Percentiles rank a stretch among this genome's conserved stretches.
Evolutionary conservation across 495 filamentous ascomycete genomes (phyloP).

Genomic region (Friedmanniomyces simplex): DNA sequence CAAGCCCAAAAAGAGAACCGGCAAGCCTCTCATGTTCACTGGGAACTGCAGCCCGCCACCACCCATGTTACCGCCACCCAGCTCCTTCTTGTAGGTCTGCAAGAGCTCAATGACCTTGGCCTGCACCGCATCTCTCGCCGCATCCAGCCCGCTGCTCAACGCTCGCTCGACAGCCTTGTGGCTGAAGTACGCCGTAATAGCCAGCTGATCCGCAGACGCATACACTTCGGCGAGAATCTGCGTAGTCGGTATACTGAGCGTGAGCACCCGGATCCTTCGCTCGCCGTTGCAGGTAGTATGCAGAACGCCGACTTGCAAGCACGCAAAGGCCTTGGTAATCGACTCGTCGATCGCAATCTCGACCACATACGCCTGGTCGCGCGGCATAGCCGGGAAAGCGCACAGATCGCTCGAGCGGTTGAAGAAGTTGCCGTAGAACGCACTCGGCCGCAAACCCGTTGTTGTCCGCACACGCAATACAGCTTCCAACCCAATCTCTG

Average conservation of each 20-base stretch:
- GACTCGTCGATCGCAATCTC: constrained; percentile 97
- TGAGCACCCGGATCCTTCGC: constrained; percentile 87
- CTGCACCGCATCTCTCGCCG: constrained; percentile 81
- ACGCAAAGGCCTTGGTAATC: constrained; percentile 84
- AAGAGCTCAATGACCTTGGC: constrained; percentile 86
- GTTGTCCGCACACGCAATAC: constrained; percentile 92
- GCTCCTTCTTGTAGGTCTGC: constrained; percentile 91
- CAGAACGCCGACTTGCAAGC: constrained; percentile 90
- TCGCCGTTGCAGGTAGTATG: constrained; percentile 98
- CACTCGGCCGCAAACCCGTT: constrained; percentile 88
- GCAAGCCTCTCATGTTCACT: constrained; percentile 75
- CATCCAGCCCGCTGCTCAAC: constrained; percentile 74
- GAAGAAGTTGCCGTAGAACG: constrained; percentile 99
- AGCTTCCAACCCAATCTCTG: constrained; percentile 92
- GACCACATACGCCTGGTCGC: constrained; percentile 96
- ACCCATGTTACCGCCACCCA: constrained; percentile 90
- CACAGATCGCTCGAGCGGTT: constrained; percentile 94
- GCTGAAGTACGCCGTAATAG: constrained; percentile 86
- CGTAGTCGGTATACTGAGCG: constrained; percentile 84
- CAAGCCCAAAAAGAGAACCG: constrained; percentile 81
- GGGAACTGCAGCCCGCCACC: constrained; percentile 89
- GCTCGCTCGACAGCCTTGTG: constrained; percentile 95
- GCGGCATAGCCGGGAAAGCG: constrained; percentile 93
- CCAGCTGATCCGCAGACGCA: constrained; percentile 86
- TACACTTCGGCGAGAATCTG: constrained; percentile 83